Conservation (phyloP, 2,329 filamentous ascomycete species). For the Nigrograna mackinnonii region DNA sequence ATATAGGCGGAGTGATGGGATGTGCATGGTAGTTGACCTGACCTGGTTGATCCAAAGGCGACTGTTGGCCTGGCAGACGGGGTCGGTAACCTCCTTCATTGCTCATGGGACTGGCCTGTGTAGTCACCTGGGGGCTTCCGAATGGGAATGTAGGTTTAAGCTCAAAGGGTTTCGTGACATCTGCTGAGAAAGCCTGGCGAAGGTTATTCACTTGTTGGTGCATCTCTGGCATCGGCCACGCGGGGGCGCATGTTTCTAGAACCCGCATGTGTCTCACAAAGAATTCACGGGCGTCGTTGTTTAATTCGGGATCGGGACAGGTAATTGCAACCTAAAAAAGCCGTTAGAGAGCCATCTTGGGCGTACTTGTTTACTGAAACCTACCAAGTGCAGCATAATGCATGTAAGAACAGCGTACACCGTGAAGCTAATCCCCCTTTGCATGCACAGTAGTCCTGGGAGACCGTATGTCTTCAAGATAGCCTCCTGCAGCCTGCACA, state of each 20-base stretch:
- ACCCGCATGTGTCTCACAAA: slow-evolving; percentile 95
- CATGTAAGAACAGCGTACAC: slow-evolving; percentile 92
- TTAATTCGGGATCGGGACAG: slow-evolving; percentile 87
- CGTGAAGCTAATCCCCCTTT: slow-evolving; percentile 90
- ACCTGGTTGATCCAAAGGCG: slow-evolving; percentile 54
- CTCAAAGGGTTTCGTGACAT: slow-evolving; percentile 82
- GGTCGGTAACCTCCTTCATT: slow-evolving; percentile 54
- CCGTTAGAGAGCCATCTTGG: not conserved
- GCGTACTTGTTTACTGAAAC: slow-evolving; percentile 40
- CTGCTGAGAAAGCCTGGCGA: slow-evolving; percentile 87
- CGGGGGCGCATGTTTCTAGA: slow-evolving; percentile 79
- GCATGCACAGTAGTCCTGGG: slow-evolving; percentile 85
- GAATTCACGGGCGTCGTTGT: slow-evolving; percentile 81
- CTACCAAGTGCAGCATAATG: slow-evolving; percentile 88
- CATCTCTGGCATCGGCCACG: slow-evolving; percentile 88
- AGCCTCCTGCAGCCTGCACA: slow-evolving; percentile 86
- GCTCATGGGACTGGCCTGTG: slow-evolving; percentile 64
- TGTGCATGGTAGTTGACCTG: slow-evolving; percentile 69
- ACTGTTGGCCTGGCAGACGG: slow-evolving; percentile 51
- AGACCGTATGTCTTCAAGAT: slow-evolving; percentile 77
- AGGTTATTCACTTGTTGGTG: slow-evolving; percentile 88
- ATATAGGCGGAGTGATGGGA: slow-evolving; percentile 81
- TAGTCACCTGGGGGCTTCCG: slow-evolving; percentile 71
- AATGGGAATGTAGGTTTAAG: slow-evolving; percentile 87
- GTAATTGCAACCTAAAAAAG: slow-evolving; percentile 81